Evolutionary conservation across 495 filamentous ascomycete genomes (phyloP).

Genomic region (Podospora tetraspora): DNA sequence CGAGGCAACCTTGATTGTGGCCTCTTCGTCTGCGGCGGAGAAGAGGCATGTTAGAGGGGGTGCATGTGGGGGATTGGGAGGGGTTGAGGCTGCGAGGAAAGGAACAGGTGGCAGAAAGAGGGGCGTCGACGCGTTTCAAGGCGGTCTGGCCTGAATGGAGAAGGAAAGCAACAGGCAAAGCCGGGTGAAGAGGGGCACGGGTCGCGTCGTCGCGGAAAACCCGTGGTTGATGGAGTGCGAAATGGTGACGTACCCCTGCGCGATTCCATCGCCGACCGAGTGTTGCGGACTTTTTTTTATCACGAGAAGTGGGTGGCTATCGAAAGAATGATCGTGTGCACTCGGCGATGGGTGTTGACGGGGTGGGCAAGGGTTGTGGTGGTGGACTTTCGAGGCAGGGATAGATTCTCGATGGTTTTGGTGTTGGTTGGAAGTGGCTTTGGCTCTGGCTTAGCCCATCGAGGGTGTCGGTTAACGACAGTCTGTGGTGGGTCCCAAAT

Average conservation of each 20-base stretch:
- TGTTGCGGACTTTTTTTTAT: constrained; percentile 10
- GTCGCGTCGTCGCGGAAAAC: neutral
- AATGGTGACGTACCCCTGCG: constrained; percentile 26
- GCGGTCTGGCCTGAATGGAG: neutral
- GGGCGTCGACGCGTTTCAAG: neutral
- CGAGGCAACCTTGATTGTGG: constrained; percentile 51
- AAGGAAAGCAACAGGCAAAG: neutral
- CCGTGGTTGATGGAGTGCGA: neutral
- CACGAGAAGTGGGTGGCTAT: constrained; percentile 1
- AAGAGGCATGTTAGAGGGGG: neutral
- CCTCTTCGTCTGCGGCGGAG: constrained; percentile 40
- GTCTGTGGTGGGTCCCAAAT: neutral
- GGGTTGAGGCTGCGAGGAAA: neutral
- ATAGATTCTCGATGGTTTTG: neutral
- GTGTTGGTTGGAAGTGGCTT: neutral
- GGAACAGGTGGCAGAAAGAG: neutral
- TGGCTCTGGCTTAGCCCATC: neutral
- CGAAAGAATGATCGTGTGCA: neutral
- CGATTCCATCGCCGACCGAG: constrained; percentile 27
- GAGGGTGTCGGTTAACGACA: neutral
- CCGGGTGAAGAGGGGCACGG: neutral
- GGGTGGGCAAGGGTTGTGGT: neutral
- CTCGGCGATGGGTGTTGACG: neutral
- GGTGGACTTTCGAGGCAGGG: neutral
- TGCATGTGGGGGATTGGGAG: neutral